These are phyloP conservation scores for Calonectria leucothoes DNA, from an alignment of 2,329 filamentous ascomycete species.

Conservation along the genomic window DNA sequence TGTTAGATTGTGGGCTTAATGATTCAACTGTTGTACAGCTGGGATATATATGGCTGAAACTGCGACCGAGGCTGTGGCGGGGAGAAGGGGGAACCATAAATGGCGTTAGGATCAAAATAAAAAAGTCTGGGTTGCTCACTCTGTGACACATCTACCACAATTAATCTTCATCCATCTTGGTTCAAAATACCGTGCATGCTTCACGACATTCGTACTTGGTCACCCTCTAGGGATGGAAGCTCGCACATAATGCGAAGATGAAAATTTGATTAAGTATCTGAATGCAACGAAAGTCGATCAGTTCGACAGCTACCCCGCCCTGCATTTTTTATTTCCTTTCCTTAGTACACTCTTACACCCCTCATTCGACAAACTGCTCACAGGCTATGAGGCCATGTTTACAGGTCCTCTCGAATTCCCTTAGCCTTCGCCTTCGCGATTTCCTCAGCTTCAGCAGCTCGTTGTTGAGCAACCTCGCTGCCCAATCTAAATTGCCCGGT, in stretches of 20 bases:
- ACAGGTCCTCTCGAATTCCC: slow-evolving; percentile 62
- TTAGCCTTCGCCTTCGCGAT: slow-evolving; percentile 45
- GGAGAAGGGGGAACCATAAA: neutral
- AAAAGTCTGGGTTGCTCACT: neutral
- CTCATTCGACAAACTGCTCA: neutral
- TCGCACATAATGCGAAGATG: neutral
- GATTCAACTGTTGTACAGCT: neutral
- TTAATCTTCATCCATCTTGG: neutral
- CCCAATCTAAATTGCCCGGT: slow-evolving; percentile 61
- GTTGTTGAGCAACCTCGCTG: slow-evolving; percentile 60
- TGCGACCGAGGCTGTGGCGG: neutral
- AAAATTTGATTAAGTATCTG: neutral
- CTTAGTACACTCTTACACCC: neutral
- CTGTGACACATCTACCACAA: neutral
- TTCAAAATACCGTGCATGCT: neutral
- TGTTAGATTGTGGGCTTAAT: slow-evolving; percentile 81
- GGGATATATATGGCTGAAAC: neutral
- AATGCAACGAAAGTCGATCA: neutral
- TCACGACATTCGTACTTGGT: neutral
- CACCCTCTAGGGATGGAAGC: too few species aligned
- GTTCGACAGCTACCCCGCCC: neutral
- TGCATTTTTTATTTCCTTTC: neutral
- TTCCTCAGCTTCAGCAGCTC: slow-evolving; percentile 52
- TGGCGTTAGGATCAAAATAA: slow-evolving; percentile 19
- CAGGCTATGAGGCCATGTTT: slow-evolving; percentile 31